These are phyloP conservation scores for Cladophialophora bantiana DNA, from an alignment of 2,329 filamentous ascomycete genomes.

Conservation along the genomic window DNA sequence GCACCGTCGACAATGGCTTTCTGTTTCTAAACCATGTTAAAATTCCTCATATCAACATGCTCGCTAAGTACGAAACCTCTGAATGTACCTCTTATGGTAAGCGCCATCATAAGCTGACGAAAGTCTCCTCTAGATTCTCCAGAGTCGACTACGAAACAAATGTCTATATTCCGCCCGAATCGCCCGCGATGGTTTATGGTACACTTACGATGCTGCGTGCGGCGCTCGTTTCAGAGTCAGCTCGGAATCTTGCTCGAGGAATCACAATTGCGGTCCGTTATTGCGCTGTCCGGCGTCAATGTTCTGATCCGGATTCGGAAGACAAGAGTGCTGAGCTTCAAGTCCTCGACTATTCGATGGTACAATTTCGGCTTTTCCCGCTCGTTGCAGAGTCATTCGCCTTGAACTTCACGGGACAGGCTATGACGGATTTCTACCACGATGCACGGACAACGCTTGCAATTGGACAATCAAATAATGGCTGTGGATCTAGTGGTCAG, in stretches of 20 bases:
- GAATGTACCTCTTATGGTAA: background rate
- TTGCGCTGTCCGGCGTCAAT: slow-evolving; percentile 75
- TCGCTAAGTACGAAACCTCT: slow-evolving; percentile 57
- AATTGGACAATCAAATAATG: slow-evolving; percentile 48
- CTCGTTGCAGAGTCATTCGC: slow-evolving; percentile 76
- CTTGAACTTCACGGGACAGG: slow-evolving; percentile 76
- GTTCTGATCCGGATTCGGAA: slow-evolving; percentile 73
- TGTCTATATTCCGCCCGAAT: slow-evolving; percentile 70
- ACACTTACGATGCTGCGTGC: slow-evolving; percentile 77
- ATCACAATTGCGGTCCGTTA: slow-evolving; percentile 80
- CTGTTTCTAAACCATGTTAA: slow-evolving; percentile 77
- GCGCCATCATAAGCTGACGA: no score
- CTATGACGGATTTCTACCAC: slow-evolving; percentile 76
- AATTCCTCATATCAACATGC: slow-evolving; percentile 75
- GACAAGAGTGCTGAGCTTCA: slow-evolving; percentile 69
- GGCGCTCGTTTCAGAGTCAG: slow-evolving; percentile 75
- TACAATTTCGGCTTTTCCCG: slow-evolving; percentile 74
- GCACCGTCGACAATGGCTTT: slow-evolving; percentile 81
- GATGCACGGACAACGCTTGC: slow-evolving; percentile 72
- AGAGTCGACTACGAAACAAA: slow-evolving; percentile 70
- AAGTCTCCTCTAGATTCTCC: slow-evolving; percentile 57
- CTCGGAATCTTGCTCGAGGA: slow-evolving; percentile 73
- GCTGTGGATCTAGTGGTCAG: no score
- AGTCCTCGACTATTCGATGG: slow-evolving; percentile 81
- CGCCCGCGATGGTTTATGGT: slow-evolving; percentile 74